Evolutionary conservation across 129 eudicot species (phyloP).

Genomic region (Flaveria bidentis): DNA sequence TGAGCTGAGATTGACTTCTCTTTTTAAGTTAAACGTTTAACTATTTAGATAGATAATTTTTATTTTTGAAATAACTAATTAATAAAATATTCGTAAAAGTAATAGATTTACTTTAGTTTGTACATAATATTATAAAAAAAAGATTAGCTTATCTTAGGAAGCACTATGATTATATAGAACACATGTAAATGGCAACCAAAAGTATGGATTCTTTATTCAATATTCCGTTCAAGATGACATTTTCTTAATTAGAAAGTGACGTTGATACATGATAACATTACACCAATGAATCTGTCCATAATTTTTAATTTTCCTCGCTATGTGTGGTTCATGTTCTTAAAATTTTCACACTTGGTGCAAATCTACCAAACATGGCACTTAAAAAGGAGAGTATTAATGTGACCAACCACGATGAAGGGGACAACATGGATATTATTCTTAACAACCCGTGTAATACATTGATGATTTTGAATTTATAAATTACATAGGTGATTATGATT

Average conservation of each 20-base stretch:
- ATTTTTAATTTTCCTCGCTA: neutral
- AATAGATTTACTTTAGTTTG: neutral
- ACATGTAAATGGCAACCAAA: constrained; percentile 9
- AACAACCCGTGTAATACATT: too few relatives aligned
- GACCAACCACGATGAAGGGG: neutral
- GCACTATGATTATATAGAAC: constrained; percentile 15
- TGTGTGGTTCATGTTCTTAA: neutral
- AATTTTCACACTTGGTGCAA: neutral
- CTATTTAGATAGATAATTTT: neutral
- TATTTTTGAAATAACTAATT: neutral
- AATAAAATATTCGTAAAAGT: neutral
- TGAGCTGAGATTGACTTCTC: neutral
- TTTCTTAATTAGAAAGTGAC: neutral
- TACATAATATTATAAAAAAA: constrained; percentile 12
- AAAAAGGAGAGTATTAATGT: neutral
- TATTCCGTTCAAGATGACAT: neutral
- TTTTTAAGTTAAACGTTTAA: neutral
- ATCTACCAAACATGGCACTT: constrained; percentile 9
- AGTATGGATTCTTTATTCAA: constrained; percentile 13
- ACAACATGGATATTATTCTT: neutral
- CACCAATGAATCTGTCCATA: neutral
- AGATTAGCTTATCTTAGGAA: neutral
- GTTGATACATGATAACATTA: neutral
- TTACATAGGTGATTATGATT: too few relatives aligned
- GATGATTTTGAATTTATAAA: too few relatives aligned